Conservation (phyloP, 148 eudicot genomes). For the Talinum fruticosum region DNA sequence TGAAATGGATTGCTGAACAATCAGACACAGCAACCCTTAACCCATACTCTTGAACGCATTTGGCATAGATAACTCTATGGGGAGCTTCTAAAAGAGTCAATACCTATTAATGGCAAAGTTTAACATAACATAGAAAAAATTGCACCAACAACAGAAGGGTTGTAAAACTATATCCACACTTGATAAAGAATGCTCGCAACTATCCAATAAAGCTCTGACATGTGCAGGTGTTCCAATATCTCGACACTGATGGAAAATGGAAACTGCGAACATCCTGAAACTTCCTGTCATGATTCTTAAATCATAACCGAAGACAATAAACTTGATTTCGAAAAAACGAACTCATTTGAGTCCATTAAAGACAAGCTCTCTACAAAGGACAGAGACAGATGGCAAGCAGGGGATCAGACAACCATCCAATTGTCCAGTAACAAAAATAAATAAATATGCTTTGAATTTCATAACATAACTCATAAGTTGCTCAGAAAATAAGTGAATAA, state of each 20-base stretch:
- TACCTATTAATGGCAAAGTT: too few relatives aligned
- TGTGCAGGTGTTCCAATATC: not conserved
- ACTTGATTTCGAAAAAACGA: not conserved
- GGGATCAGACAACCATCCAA: not conserved
- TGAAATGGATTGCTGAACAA: too few relatives aligned
- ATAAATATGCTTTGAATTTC: conserved; percentile 9
- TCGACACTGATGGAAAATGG: not conserved
- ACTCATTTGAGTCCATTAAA: not conserved
- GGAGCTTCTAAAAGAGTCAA: not conserved
- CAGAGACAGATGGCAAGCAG: not conserved
- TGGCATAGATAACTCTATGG: not conserved
- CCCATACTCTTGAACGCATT: not conserved
- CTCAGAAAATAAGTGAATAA: not conserved
- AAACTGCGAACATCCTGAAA: not conserved
- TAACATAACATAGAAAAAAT: not conserved
- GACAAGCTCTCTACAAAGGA: not conserved
- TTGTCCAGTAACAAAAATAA: not conserved
- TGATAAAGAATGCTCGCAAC: not conserved
- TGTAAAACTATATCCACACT: too few relatives aligned
- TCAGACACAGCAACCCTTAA: not conserved
- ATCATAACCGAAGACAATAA: not conserved
- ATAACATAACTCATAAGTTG: not conserved
- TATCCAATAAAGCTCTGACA: not conserved
- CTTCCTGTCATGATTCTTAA: not conserved
- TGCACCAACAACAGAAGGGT: not conserved